Conservation (phyloP, 1,284 basidiomycete genomes). For the Papiliotrema flavescens region DNA sequence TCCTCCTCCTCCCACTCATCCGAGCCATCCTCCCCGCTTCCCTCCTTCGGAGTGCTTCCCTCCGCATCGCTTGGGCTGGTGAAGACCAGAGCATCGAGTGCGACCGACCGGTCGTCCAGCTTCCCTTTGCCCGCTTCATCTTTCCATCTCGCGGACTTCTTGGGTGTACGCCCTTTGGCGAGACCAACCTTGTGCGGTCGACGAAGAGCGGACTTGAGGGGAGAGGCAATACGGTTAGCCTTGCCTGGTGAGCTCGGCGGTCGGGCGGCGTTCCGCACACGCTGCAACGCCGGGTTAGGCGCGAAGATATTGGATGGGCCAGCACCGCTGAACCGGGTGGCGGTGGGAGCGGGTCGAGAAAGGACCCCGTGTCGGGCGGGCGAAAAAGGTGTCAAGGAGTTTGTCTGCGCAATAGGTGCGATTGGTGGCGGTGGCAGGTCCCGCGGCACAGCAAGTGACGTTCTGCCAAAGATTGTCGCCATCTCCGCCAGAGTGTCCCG, state of each 20-base stretch:
- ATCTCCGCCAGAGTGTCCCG: conserved; percentile 9
- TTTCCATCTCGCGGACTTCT: conserved; percentile 82
- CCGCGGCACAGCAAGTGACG: not conserved
- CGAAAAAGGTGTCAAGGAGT: not conserved
- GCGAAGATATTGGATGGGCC: not conserved
- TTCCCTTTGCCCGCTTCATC: conserved; percentile 82
- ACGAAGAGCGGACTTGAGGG: conserved; percentile 44
- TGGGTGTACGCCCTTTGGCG: conserved; percentile 8
- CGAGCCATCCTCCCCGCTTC: not conserved
- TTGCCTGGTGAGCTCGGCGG: conserved; percentile 1
- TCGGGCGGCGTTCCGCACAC: conserved; percentile 1
- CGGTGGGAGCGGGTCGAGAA: not conserved
- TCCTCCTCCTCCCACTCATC: conserved; percentile 4
- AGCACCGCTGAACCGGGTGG: conserved; percentile 2
- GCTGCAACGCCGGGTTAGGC: conserved; percentile 10
- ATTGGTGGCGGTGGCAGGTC: conserved; percentile 1
- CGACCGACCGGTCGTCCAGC: conserved; percentile 49
- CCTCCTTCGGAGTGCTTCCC: not conserved
- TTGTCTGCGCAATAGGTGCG: not conserved
- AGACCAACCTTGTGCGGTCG: conserved; percentile 11
- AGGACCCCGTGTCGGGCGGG: not conserved
- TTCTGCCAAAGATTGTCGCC: conserved; percentile 10
- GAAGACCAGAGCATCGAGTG: not conserved
- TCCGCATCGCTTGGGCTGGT: not conserved
- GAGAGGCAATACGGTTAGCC: conserved; percentile 62